Percentiles rank a stretch among this genome's conserved stretches.
These are phyloP conservation scores for Crithidia fasciculata DNA, from an alignment of 208 protist genomes.

Conservation along the genomic window DNA sequence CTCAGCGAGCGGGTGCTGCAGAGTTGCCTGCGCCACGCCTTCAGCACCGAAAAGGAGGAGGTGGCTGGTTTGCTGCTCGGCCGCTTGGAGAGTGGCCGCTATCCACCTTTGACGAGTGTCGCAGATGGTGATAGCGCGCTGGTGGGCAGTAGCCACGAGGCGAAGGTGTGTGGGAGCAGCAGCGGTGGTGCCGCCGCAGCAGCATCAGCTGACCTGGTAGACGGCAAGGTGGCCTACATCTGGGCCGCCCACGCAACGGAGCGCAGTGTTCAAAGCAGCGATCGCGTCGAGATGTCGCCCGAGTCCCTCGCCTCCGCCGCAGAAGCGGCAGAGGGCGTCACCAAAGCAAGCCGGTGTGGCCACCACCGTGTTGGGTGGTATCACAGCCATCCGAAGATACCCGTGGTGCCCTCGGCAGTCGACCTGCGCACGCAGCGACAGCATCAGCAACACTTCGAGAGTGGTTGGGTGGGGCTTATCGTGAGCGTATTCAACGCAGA, in stretches of 20 bases:
- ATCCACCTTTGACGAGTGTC: not conserved
- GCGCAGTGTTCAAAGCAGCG: slow-evolving; percentile 72
- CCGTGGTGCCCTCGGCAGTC: slow-evolving; percentile 66
- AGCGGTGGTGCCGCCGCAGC: too few relatives aligned
- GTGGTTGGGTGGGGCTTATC: slow-evolving; percentile 85
- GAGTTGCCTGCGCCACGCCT: slow-evolving; percentile 73
- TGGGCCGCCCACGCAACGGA: slow-evolving; percentile 58
- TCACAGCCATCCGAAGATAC: slow-evolving; percentile 88
- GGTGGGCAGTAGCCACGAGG: too few relatives aligned
- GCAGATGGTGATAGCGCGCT: too few relatives aligned
- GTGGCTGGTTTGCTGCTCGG: slow-evolving; percentile 84
- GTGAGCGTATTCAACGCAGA: slow-evolving; percentile 84
- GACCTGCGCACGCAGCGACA: slow-evolving; percentile 80
- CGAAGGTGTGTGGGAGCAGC: not conserved
- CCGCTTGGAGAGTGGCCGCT: slow-evolving; percentile 31
- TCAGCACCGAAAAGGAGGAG: slow-evolving; percentile 81
- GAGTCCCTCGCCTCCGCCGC: slow-evolving; percentile 60
- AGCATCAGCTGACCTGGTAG: not conserved
- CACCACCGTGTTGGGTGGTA: slow-evolving; percentile 86
- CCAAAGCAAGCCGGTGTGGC: slow-evolving; percentile 22
- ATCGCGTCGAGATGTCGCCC: slow-evolving; percentile 77
- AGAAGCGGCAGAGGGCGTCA: slow-evolving; percentile 62
- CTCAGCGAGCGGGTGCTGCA: slow-evolving; percentile 65
- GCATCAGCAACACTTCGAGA: slow-evolving; percentile 76
- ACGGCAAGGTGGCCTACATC: slow-evolving; percentile 55